Evolutionary conservation across 1,139 yeast genomes (phyloP), one percentile per base, ranked within the genome.

Genomic region (Yamadazyma triangularis): DNA sequence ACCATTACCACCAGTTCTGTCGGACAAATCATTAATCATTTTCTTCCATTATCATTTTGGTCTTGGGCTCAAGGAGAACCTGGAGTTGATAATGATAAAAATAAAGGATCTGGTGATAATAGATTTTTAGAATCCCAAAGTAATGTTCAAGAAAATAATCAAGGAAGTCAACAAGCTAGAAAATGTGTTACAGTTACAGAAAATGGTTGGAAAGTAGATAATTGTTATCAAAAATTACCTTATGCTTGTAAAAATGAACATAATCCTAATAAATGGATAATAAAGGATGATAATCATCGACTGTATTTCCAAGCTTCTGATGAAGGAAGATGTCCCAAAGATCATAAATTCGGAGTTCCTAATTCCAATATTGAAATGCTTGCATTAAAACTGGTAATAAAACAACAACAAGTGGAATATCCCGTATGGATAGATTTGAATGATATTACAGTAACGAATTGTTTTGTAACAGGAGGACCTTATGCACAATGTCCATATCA

Each of bases 381-480:
- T 14, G 48, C 68, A n/a, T 41, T 66, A 8, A 39, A 55, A 29
- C 47, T 50, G 23, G 42, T 49, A 10, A 43, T 57, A 18, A 51
- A 32, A 10, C 23, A 40, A 23, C 33, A 40, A 6, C 44, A 47
- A 4, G 39, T 44, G 2, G 45, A 39, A 5, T 54, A 42, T 14
- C 70, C 73, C 0, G 64, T 81, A 0, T 91, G 97, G 97, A 73
- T 88, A 3, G 91, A 88, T 53, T 46, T 88, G 40, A 91, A 91
- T 51, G 87, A 91, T 19, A 68, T 91, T 12, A 73, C 87, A 0
- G 77, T 79, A 4, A 57, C 71, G 12, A 72, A 77, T 33, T 89
- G 98, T 51, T 89, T 93, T 88, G 89, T 88, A 2, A 58, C 77
- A 1, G 96, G 95, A 2, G 95, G 96, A 0, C 78, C 89, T 0